These are phyloP conservation scores for Paralagenidium karlingii DNA, from an alignment of 352 stramenopile species.

Conservation along the genomic window DNA sequence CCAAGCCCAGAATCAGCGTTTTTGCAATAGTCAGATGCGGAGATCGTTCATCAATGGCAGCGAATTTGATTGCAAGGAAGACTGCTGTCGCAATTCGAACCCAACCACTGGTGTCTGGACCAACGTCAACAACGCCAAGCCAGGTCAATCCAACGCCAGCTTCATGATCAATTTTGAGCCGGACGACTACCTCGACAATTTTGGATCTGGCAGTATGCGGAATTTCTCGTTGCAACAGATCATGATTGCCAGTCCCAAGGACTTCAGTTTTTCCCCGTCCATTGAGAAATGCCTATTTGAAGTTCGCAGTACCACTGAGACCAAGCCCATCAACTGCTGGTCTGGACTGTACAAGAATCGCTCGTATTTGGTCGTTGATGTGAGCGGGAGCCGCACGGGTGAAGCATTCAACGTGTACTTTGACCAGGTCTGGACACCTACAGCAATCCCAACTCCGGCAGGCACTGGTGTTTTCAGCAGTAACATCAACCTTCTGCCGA, in stretches of 20 bases:
- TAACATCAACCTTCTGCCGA: constrained; percentile 34
- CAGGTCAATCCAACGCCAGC: constrained; percentile 58
- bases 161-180: constrained; percentile 66
- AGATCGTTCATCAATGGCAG: constrained; percentile 41
- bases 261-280: constrained; percentile 43
- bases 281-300: not conserved
- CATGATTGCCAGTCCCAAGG: constrained; percentile 48
- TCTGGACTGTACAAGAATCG: constrained; percentile 26
- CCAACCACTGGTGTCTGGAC: constrained; percentile 22
- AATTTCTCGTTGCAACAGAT: constrained; percentile 64
- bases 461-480: constrained; percentile 38
- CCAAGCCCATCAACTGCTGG: constrained; percentile 26
- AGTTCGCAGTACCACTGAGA: not conserved
- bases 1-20: constrained; percentile 38
- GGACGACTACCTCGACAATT: constrained; percentile 23
- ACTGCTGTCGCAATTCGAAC: constrained; percentile 70
- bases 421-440: constrained; percentile 45
- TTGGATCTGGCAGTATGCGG: not conserved
- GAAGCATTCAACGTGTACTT: constrained; percentile 58
- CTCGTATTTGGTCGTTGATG: constrained; percentile 55
- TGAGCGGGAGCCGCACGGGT: constrained; percentile 30
- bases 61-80: constrained; percentile 53
- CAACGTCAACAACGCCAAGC: constrained; percentile 31
- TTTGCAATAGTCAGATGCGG: constrained; percentile 31
- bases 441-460: too few species aligned